Percentiles rank a stretch among this genome's conserved stretches.
Conservation (phyloP, 768 basidiomycete genomes). For the Hypholoma fasciculare region DNA sequence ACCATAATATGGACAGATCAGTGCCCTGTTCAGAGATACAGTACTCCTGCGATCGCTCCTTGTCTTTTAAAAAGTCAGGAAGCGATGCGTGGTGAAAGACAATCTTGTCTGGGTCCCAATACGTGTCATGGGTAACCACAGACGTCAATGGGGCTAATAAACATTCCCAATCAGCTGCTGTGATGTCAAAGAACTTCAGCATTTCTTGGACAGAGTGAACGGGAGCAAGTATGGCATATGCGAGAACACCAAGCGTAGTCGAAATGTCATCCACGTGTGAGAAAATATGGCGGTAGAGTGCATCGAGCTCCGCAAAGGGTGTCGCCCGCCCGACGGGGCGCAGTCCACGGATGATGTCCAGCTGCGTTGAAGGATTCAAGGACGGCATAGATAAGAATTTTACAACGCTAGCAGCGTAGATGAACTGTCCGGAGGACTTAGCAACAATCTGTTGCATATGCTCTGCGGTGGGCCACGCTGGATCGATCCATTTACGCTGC, state of each 20-base stretch:
- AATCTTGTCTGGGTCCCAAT: not conserved
- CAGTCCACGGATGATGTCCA: not conserved
- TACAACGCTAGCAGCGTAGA: slow-evolving; percentile 12
- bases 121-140: not conserved
- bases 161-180: not conserved
- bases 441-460: not conserved
- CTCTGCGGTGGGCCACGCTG: not conserved
- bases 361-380: not conserved
- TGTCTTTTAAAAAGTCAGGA: not conserved
- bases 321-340: not conserved
- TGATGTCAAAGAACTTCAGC: not conserved
- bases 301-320: slow-evolving; percentile 4
- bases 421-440: slow-evolving; percentile 13
- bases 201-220: not conserved
- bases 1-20: too few species aligned
- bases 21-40: not conserved
- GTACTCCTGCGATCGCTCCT: not conserved
- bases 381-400: slow-evolving; percentile 1
- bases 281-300: slow-evolving; percentile 1
- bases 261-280: not conserved
- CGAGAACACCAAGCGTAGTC: not conserved
- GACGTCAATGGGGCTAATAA: not conserved
- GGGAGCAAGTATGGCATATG: not conserved
- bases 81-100: not conserved
- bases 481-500: not conserved